Base-by-base conservation (phyloP, 2,329 filamentous ascomycete species). In the Claviceps monticola region DNA sequence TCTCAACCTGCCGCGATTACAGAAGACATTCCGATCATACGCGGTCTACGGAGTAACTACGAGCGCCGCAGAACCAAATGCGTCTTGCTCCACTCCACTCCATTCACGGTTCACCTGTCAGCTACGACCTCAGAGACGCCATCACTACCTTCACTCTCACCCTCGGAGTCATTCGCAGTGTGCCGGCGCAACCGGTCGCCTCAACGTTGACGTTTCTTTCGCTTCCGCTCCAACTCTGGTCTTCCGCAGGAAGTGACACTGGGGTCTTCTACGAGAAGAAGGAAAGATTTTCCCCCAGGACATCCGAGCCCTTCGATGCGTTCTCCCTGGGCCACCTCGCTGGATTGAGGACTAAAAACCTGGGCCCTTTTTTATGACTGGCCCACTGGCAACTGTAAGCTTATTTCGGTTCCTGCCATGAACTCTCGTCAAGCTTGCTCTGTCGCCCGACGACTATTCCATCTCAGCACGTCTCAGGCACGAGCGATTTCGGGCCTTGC, bases 401-500 rank as follows among this genome's bases (percentile, higher is more conserved):
- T 23, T 41, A n/a, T 21, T n/a, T 42, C 4, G 16, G 19, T 17
- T 23, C 23, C 43, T 26, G 53, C 51, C 51, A 59, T 59, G 57
- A 53, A 51, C 39, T 42, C 38, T 46, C 51, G 51, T 42, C 50
- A 50, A 11, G 45, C 53, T 45, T 49, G 46, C 46, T 50, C 51
- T 37, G 48, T 56, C 45, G 51, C 55, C 7, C 55, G 53, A 42
- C 54, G 48, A 42, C 46, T 58, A 26, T 42, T 48, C 43, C 45
- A 48, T 37, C 37, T 38, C 17, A 43, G 44, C 44, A 44, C 34
- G 14, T 36, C 45, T 38, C 49, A 37, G 17, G 23, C 17, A 23
- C 46, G 34, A 4, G 7, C 45, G 7, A 41, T 14, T 7, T 16
- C 39, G 9, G 39, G 16, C 13, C 21, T 42, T 11, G 14, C 48